These are phyloP conservation scores for Monilinia fructicola DNA, from an alignment of 2,329 filamentous ascomycete species.

Conservation along the genomic window DNA sequence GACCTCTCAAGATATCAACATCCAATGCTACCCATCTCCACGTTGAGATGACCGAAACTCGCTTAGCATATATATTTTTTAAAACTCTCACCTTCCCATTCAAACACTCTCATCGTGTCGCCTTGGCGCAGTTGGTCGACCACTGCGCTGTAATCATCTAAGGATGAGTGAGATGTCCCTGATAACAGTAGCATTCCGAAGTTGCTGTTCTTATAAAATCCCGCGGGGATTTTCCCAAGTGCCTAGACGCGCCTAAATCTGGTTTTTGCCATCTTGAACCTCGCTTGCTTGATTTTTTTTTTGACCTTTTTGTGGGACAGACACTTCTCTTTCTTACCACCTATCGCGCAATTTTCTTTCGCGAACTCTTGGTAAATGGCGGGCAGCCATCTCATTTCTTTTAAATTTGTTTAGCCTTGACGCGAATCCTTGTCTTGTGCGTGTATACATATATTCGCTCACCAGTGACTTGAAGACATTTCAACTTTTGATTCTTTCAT, in stretches of 20 bases:
- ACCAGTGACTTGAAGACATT: neutral
- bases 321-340: neutral
- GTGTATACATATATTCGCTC: neutral
- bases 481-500: neutral
- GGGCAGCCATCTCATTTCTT: neutral
- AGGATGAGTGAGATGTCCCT: neutral
- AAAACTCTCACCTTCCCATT: neutral
- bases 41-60: neutral
- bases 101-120: neutral
- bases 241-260: neutral
- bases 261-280: neutral
- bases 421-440: neutral
- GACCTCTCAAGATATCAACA: neutral
- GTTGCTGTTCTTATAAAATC: neutral
- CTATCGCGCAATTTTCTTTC: neutral
- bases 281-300: neutral
- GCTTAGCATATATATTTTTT: neutral
- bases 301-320: neutral
- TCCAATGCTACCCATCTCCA: neutral
- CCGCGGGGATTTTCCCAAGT: neutral
- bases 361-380: neutral
- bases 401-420: neutral
- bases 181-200: neutral
- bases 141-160: neutral
- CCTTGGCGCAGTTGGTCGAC: slow-evolving; percentile 1